Evolutionary conservation across 2,329 filamentous ascomycete genomes (phyloP).

Genomic region (Ophiostoma ips): DNA sequence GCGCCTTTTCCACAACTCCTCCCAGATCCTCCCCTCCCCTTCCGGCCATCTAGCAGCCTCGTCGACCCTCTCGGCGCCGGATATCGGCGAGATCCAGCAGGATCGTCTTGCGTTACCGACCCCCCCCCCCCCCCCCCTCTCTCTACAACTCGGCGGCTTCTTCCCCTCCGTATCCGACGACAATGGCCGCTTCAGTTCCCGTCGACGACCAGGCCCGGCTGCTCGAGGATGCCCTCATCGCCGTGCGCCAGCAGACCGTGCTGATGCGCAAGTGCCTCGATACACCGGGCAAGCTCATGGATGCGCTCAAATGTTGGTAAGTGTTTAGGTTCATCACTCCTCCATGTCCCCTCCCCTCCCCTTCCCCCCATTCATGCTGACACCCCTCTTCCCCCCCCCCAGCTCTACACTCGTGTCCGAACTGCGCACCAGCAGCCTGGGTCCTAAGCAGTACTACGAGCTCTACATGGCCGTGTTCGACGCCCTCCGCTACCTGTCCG

Average conservation of each 20-base stretch:
- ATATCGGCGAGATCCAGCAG: conserved; percentile 4
- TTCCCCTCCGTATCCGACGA: background rate
- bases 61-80: background rate
- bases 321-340: no score
- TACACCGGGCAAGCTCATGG: conserved; percentile 96
- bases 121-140: background rate
- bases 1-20: no score
- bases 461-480: conserved; percentile 99
- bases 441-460: conserved; percentile 99
- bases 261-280: conserved; percentile 98
- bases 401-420: conserved; percentile 98
- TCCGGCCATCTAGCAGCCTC: background rate
- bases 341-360: no score
- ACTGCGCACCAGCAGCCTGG: conserved; percentile 86
- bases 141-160: background rate
- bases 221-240: conserved; percentile 90
- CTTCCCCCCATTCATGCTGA: no score
- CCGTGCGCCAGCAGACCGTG: conserved; percentile 91
- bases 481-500: conserved; percentile 86
- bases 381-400: no score
- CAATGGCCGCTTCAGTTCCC: conserved; percentile 35
- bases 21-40: background rate
- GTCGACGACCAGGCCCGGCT: conserved; percentile 77
- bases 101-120: background rate
- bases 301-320: conserved; percentile 98